These are phyloP conservation scores for Lachancea meyersii DNA, from an alignment of 805 yeast genomes.

Conservation along the genomic window DNA sequence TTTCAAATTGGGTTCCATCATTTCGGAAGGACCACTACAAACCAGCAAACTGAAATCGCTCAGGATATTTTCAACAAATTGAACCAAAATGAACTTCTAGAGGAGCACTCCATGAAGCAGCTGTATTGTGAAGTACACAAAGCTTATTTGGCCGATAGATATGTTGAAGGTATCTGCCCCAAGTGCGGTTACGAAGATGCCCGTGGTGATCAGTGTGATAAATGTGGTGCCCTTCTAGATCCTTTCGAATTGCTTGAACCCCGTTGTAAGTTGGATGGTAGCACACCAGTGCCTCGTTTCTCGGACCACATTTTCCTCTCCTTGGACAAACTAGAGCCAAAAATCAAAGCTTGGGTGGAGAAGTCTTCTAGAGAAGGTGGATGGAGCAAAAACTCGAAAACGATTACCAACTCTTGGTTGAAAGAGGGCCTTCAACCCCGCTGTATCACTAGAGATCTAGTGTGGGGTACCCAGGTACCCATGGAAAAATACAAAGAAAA, in stretches of 20 bases:
- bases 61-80: constrained; percentile 84
- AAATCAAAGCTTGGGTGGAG: constrained; percentile 64
- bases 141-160: constrained; percentile 91
- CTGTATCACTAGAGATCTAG: constrained; percentile 93
- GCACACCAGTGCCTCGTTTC: constrained; percentile 71
- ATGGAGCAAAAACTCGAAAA: constrained; percentile 89
- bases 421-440: constrained; percentile 89
- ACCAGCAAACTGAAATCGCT: constrained; percentile 86
- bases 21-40: constrained; percentile 95
- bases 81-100: constrained; percentile 69
- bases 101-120: constrained; percentile 84
- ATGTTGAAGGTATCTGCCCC: constrained; percentile 96
- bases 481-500: constrained; percentile 77
- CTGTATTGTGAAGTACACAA: constrained; percentile 86
- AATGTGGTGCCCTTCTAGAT: constrained; percentile 82
- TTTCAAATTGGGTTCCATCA: constrained; percentile 90
- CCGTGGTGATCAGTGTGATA: constrained; percentile 98
- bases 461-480: constrained; percentile 99
- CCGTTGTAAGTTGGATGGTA: constrained; percentile 86
- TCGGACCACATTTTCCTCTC: constrained; percentile 83
- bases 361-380: constrained; percentile 63
- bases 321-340: constrained; percentile 77
- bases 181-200: constrained; percentile 94
- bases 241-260: constrained; percentile 93
- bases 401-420: constrained; percentile 89